Evolutionary conservation across 768 basidiomycete species (phyloP).

Genomic region (Xerocomus brunneocitrinus): DNA sequence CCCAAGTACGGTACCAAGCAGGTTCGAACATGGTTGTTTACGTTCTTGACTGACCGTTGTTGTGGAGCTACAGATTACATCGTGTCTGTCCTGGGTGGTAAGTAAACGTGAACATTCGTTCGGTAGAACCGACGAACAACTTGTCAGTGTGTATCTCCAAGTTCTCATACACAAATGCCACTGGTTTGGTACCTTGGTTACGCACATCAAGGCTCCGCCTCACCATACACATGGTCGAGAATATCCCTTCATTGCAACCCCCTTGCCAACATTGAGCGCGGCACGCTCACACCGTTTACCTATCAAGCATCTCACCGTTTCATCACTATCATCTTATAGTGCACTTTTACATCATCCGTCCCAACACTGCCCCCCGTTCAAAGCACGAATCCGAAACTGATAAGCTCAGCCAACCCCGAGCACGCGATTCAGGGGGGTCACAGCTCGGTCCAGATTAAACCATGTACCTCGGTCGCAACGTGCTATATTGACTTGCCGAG

Average conservation of each 20-base stretch:
- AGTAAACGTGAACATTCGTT: not conserved
- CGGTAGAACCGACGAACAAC: not conserved
- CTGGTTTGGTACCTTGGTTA: not conserved
- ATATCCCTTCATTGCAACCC: not conserved
- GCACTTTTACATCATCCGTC: not conserved
- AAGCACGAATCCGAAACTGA: not conserved
- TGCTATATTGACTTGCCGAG: not conserved
- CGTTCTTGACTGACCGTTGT: too few relatives aligned
- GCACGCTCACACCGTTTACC: not conserved
- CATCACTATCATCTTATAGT: not conserved
- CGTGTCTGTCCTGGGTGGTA: not conserved
- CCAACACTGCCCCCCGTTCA: not conserved
- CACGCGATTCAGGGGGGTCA: not conserved
- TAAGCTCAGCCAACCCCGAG: not conserved
- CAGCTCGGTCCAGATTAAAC: too few relatives aligned
- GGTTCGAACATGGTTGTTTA: too few relatives aligned
- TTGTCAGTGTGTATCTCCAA: not conserved
- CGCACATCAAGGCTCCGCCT: not conserved
- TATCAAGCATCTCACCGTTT: not conserved
- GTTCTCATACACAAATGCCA: not conserved
- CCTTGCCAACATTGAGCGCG: not conserved
- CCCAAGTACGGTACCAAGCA: too few relatives aligned
- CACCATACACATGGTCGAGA: not conserved
- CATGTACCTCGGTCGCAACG: not conserved
- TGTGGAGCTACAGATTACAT: too few relatives aligned